Conservation (phyloP, 2,329 filamentous ascomycete genomes). For the Claviceps lovelessii region DNA sequence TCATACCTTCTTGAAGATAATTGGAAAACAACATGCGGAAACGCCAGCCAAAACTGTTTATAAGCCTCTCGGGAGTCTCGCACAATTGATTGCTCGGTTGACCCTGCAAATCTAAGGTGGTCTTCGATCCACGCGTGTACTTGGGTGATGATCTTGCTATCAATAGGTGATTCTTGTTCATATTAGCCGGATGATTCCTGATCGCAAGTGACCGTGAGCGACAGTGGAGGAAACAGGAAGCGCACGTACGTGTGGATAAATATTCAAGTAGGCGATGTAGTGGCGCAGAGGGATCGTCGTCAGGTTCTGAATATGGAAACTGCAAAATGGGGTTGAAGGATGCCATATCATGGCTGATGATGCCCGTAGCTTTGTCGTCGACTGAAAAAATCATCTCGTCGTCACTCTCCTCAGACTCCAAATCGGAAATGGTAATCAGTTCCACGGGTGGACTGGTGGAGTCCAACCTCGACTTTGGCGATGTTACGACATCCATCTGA, state of each 20-base stretch:
- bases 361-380: constrained; percentile 16
- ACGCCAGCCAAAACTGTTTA: constrained; percentile 34
- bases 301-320: constrained; percentile 31
- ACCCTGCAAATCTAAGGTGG: constrained; percentile 29
- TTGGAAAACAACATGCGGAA: constrained; percentile 34
- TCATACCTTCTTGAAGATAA: constrained; percentile 27
- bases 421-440: constrained; percentile 23
- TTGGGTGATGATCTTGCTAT: constrained; percentile 28
- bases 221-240: not conserved
- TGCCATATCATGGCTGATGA: constrained; percentile 10
- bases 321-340: constrained; percentile 27
- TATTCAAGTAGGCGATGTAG: constrained; percentile 24
- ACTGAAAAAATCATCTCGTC: constrained; percentile 19
- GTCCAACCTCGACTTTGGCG: constrained; percentile 17
- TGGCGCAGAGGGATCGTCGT: constrained; percentile 18
- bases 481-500: not conserved
- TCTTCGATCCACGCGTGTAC: constrained; percentile 36
- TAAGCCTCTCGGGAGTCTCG: constrained; percentile 31
- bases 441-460: constrained; percentile 31
- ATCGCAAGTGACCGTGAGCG: not conserved
- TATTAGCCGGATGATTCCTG: not conserved
- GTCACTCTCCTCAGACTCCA: constrained; percentile 12
- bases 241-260: constrained; percentile 17
- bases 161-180: constrained; percentile 25
- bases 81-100: constrained; percentile 20